Evolutionary conservation across 305 asterid species (phyloP), one percentile per base, ranked within the genome.

Genomic region (Vinca major): DNA sequence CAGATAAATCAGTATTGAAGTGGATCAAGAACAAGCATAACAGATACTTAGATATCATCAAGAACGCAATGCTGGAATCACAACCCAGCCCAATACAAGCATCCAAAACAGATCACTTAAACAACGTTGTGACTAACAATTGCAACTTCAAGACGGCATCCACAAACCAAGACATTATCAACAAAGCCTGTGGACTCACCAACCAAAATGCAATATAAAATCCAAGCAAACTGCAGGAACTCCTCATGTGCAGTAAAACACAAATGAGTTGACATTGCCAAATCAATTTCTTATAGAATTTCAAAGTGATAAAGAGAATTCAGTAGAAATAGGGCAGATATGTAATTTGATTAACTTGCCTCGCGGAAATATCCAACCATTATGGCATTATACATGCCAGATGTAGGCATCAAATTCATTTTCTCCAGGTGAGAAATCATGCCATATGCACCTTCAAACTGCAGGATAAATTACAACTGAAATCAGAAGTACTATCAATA

Each of bases 391-490:
- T 80, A 94, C 81, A 94, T 82, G 81, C 63, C 43, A 49, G 81
- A 36, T 43, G 96, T 83, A 72, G 96, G 96, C 69, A 9, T 70
- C 78, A 87, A 21, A 53, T 75, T 74, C 77, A 80, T 72, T 45
- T 73, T 77, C 71, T 71, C 72, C 71, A 88, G 75, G 77, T 94
- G 96, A 40, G 53, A 54, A 67, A 94, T 80, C 84, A 94, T 71
- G 74, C 66, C 76, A 80, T 89, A 89, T 45, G 99, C 99, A 70
- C 97, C 95, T 79, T 83, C 86, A 83, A 86, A 89, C 98, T 91
- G 91, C 85, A 79, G 58, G 2, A 16, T 47, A 63, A 68, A 19
- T 33, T 4, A 14, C 33, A 39, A 61, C 71, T 40, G 51, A 69
- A 70, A 61, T 43, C 60, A 68, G 26, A 62, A 47, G 52, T 73